Conservation (phyloP, 176 grass and related monocot genomes). For the Panicum miliaceum region DNA sequence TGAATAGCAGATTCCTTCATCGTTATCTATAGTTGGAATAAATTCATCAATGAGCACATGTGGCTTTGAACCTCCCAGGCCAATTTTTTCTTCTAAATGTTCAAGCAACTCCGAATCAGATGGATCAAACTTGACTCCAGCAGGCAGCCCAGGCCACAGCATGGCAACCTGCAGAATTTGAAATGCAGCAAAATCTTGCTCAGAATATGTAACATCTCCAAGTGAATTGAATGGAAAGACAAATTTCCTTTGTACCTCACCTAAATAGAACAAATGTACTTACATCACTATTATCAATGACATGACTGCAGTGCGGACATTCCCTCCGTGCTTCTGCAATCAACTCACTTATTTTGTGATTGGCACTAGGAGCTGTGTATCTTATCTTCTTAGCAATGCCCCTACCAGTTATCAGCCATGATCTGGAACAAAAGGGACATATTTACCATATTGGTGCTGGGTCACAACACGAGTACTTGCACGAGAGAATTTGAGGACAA, state of each 20-base stretch:
- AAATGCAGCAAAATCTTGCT: slow-evolving; percentile 3
- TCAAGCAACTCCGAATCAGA: slow-evolving; percentile 74
- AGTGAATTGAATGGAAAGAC: slow-evolving; percentile 3
- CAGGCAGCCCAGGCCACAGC: slow-evolving; percentile 80
- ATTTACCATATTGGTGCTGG: background rate
- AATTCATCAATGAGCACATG: slow-evolving; percentile 88
- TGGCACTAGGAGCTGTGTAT: slow-evolving; percentile 38
- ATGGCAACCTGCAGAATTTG: slow-evolving; percentile 62
- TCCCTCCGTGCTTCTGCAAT: slow-evolving; percentile 64
- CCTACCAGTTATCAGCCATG: slow-evolving; percentile 79
- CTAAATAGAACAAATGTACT: slow-evolving; percentile 39
- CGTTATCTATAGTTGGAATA: slow-evolving; percentile 70
- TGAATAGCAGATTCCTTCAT: slow-evolving; percentile 83
- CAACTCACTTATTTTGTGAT: slow-evolving; percentile 61
- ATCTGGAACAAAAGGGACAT: slow-evolving; percentile 47
- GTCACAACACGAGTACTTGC: background rate
- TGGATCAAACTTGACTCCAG: slow-evolving; percentile 92
- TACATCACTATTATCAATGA: slow-evolving; percentile 91
- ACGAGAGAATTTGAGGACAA: background rate
- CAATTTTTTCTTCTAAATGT: slow-evolving; percentile 78
- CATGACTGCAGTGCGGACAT: slow-evolving; percentile 81
- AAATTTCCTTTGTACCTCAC: background rate
- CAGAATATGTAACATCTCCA: background rate
- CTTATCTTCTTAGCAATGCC: slow-evolving; percentile 92
- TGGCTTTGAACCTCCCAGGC: slow-evolving; percentile 49